Evolutionary conservation across 805 yeast species (phyloP).

Genomic region (Barnettozyma siamensis): DNA sequence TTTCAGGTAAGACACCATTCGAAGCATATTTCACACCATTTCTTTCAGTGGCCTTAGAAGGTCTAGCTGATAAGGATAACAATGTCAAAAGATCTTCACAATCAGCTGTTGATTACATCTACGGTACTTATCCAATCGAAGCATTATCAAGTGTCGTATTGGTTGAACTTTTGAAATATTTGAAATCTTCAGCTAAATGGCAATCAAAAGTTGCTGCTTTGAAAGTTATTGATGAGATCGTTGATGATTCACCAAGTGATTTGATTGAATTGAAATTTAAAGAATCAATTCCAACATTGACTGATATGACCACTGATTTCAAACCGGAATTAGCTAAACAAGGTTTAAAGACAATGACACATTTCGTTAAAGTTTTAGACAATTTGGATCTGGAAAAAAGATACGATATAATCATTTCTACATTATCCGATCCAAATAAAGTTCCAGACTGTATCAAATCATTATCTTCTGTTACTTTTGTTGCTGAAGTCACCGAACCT

Average conservation of each 20-base stretch:
- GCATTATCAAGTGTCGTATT: constrained; percentile 70
- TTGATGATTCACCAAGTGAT: constrained; percentile 80
- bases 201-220: constrained; percentile 81
- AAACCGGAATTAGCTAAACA: constrained; percentile 91
- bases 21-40: constrained; percentile 70
- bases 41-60: constrained; percentile 60
- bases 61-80: constrained; percentile 81
- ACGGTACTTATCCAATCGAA: constrained; percentile 68
- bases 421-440: constrained; percentile 84
- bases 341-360: constrained; percentile 65
- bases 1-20: constrained; percentile 62
- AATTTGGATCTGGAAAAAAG: constrained; percentile 89
- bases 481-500: constrained; percentile 97
- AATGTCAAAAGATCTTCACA: constrained; percentile 84
- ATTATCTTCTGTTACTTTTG: constrained; percentile 90
- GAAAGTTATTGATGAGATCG: constrained; percentile 62
- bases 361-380: constrained; percentile 77
- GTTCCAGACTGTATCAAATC: constrained; percentile 87
- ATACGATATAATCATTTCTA: constrained; percentile 75
- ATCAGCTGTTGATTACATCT: constrained; percentile 63
- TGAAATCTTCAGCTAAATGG: constrained; percentile 87
- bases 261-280: constrained; percentile 76
- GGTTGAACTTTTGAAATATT: constrained; percentile 53
- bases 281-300: constrained; percentile 73
- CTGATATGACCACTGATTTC: constrained; percentile 90